A percentile compares a stretch with the other conserved stretches of the same genome.
These are phyloP conservation scores for Yamadazyma triangularis DNA, from an alignment of 1,139 yeast species.

Conservation along the genomic window DNA sequence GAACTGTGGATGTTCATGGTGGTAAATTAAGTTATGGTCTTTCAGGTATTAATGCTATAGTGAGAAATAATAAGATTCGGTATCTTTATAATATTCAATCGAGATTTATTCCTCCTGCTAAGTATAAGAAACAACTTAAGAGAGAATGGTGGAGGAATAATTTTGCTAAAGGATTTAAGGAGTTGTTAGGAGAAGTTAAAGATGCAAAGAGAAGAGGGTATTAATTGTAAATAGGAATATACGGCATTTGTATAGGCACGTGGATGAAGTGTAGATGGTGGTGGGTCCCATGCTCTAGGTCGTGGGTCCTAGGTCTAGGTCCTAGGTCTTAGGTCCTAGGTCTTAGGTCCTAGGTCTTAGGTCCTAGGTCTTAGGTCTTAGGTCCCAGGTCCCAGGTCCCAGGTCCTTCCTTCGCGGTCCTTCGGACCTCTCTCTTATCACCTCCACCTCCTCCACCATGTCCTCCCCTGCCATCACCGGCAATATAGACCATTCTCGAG, in stretches of 20 bases:
- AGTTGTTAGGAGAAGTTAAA: slow-evolving; percentile 38
- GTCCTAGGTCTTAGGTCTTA: too few relatives aligned
- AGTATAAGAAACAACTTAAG: slow-evolving; percentile 39
- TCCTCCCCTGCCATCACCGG: slow-evolving; percentile 51
- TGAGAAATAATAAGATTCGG: slow-evolving; percentile 27
- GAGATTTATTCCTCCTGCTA: slow-evolving; percentile 43
- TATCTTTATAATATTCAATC: slow-evolving; percentile 32
- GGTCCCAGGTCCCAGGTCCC: too few relatives aligned
- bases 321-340: too few relatives aligned
- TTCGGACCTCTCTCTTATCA: too few relatives aligned
- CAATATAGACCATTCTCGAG: slow-evolving; percentile 28
- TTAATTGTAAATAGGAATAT: slow-evolving; percentile 15
- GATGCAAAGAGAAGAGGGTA: slow-evolving; percentile 49
- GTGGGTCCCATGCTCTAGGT: too few relatives aligned
- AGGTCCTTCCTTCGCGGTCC: too few relatives aligned
- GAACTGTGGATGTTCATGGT: slow-evolving; percentile 34
- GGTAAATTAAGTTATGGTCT: slow-evolving; percentile 30
- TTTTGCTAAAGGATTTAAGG: slow-evolving; percentile 38
- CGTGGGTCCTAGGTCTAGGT: too few relatives aligned
- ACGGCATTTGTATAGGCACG: too few relatives aligned
- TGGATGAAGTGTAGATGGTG: too few relatives aligned
- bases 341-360: too few relatives aligned
- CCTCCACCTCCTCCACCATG: too few relatives aligned
- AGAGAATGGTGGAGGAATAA: slow-evolving; percentile 47
- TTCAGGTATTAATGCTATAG: slow-evolving; percentile 19